These are phyloP conservation scores for Eucalyptus globulus DNA, from an alignment of 345 rosid species.

Conservation along the genomic window DNA sequence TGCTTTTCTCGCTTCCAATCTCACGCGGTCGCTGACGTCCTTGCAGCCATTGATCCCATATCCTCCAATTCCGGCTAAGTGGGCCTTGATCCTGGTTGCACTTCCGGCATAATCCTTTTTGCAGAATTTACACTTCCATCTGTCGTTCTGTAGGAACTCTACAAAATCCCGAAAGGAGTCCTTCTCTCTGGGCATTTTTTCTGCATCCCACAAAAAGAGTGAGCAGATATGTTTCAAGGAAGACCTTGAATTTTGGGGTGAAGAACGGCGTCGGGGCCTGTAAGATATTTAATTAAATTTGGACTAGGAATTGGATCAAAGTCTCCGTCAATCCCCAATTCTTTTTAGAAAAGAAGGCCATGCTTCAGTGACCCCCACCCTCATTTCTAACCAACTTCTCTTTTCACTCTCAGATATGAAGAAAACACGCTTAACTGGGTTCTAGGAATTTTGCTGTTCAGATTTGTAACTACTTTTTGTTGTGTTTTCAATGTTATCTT, in stretches of 20 bases:
- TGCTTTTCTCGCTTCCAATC: fast-evolving
- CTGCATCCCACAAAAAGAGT: background rate
- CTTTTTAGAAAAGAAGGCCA: fast-evolving
- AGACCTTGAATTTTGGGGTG: background rate
- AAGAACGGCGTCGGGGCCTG: too few relatives aligned
- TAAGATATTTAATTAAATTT: too few relatives aligned
- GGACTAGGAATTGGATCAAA: too few relatives aligned
- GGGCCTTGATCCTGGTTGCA: background rate
- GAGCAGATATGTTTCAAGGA: background rate
- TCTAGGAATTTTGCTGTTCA: background rate
- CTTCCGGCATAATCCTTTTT: background rate
- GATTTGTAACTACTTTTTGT: background rate
- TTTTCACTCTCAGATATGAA: too few relatives aligned
- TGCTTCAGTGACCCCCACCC: background rate
- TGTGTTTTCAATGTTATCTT: too few relatives aligned
- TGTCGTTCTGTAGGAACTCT: fast-evolving
- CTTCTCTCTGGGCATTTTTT: background rate
- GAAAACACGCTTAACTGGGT: background rate
- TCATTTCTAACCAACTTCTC: background rate
- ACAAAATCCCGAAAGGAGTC: fast-evolving
- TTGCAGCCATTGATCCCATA: background rate
- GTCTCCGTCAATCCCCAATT: background rate
- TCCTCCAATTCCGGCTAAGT: background rate
- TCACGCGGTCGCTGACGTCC: fast-evolving
- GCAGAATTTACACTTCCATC: background rate